Conservation (phyloP, 73 alveolate species). For the Paramecium sonneborni region DNA sequence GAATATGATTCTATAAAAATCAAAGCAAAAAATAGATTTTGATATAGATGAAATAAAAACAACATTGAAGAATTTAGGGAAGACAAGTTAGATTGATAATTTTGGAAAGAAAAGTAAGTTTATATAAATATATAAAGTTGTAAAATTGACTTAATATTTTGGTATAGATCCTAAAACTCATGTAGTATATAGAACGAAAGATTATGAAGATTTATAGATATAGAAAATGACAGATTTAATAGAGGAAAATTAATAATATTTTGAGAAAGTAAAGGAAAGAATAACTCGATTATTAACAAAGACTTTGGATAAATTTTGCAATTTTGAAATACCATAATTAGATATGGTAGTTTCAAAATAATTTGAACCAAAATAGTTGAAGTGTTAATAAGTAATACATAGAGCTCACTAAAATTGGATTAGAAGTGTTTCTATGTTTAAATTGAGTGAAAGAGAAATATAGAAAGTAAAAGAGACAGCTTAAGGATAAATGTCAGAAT, state of each 20-base stretch:
- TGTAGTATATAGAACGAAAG: constrained; percentile 19
- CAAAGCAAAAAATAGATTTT: constrained; percentile 3
- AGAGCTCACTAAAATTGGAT: constrained; percentile 49
- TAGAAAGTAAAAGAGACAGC: neutral
- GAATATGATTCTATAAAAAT: neutral
- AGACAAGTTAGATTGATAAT: neutral
- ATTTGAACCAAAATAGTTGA: neutral
- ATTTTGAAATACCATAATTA: constrained; percentile 32
- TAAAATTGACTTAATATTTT: constrained; percentile 20
- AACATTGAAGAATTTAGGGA: neutral
- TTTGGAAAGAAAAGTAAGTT: neutral
- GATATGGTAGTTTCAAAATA: neutral
- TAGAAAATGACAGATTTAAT: constrained; percentile 34
- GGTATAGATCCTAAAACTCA: constrained; percentile 51
- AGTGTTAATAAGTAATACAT: neutral
- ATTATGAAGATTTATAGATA: constrained; percentile 29
- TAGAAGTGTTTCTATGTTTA: constrained; percentile 44
- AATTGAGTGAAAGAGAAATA: constrained; percentile 1
- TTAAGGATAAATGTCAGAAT: neutral
- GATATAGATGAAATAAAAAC: constrained; percentile 55
- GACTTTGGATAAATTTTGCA: neutral
- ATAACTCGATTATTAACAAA: neutral
- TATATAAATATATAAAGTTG: neutral
- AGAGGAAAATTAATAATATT: neutral
- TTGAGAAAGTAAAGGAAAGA: constrained; percentile 1